phyloP scores from a whole-genome alignment of 306 rosid genomes.

The Luffa aegyptiaca region DNA sequence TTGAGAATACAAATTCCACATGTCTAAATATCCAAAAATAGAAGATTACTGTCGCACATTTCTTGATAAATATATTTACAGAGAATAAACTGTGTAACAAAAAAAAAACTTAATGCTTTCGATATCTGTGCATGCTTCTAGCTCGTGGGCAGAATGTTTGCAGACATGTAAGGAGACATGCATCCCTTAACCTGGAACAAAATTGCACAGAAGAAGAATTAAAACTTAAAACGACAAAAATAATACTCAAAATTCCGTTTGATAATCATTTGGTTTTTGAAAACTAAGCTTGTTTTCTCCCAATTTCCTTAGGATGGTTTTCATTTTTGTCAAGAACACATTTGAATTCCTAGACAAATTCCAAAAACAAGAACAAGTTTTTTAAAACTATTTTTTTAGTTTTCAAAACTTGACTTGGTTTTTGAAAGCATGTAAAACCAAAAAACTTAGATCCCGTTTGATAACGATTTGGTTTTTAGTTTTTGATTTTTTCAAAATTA shows the following conservation, averaged over 20 bases:
- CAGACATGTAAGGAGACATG: conserved; percentile 59
- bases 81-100: neutral
- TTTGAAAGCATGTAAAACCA: too few relatives aligned
- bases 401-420: too few relatives aligned
- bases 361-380: too few relatives aligned
- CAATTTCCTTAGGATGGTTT: too few relatives aligned
- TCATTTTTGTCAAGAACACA: too few relatives aligned
- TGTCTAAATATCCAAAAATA: neutral
- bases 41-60: neutral
- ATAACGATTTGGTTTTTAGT: too few relatives aligned
- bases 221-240: conserved; percentile 3
- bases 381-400: too few relatives aligned
- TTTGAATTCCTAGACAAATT: too few relatives aligned
- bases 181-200: conserved; percentile 67
- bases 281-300: too few relatives aligned
- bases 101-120: neutral
- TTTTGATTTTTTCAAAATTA: too few relatives aligned
- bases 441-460: too few relatives aligned
- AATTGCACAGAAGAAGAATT: neutral
- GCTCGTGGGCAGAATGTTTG: conserved; percentile 42
- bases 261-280: too few relatives aligned
- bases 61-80: conserved; percentile 1
- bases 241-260: neutral
- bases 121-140: conserved; percentile 6
- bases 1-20: neutral